A percentile compares a stretch with the other conserved stretches of the same genome.
Evolutionary conservation across 768 basidiomycete genomes (phyloP).

Genomic region (Epithele typhae): DNA sequence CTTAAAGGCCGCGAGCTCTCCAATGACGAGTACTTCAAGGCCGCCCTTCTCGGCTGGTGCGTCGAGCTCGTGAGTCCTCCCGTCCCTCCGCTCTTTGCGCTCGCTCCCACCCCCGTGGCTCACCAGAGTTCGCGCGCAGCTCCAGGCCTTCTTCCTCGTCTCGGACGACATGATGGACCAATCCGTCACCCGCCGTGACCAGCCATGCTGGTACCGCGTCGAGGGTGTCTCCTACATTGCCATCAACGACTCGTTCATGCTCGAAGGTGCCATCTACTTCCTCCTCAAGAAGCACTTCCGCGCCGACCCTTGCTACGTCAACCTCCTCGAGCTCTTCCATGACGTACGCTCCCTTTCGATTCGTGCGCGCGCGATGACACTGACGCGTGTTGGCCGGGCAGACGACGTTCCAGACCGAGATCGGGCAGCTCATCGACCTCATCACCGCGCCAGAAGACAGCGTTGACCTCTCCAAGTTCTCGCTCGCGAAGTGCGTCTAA

Average conservation of each 20-base stretch:
- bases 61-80: constrained; percentile 82
- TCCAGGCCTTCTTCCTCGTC: constrained; percentile 97
- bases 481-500: constrained; percentile 63
- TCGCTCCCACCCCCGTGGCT: neutral
- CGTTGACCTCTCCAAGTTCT: constrained; percentile 87
- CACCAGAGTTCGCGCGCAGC: constrained; percentile 37
- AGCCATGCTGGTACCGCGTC: constrained; percentile 90
- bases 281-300: constrained; percentile 88
- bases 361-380: neutral
- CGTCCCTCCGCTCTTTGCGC: neutral
- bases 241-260: constrained; percentile 96
- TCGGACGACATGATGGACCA: constrained; percentile 98
- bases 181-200: constrained; percentile 88
- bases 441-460: constrained; percentile 91
- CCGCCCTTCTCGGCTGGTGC: constrained; percentile 91
- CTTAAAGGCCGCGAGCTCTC: constrained; percentile 64
- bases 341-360: constrained; percentile 44
- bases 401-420: constrained; percentile 86
- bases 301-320: constrained; percentile 74
- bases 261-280: constrained; percentile 89
- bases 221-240: constrained; percentile 76
- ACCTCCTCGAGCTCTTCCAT: constrained; percentile 88
- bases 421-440: constrained; percentile 94
- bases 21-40: constrained; percentile 85
- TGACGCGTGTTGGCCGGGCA: constrained; percentile 6